Conservation (phyloP, 176 grass and related monocot species). For the Alloteropsis semialata region DNA sequence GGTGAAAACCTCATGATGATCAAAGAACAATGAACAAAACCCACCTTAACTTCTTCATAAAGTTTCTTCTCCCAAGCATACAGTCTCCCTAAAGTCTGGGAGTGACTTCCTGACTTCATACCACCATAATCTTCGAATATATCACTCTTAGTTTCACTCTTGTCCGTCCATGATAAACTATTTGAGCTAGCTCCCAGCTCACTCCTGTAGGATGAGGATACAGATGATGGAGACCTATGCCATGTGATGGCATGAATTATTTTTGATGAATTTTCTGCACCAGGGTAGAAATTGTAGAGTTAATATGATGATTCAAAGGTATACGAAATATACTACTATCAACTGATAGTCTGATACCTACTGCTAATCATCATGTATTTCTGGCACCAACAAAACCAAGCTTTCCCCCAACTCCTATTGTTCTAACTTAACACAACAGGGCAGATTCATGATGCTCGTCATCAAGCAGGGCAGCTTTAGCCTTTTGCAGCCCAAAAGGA, state of each 20-base stretch:
- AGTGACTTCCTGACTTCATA: conserved; percentile 91
- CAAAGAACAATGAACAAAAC: neutral
- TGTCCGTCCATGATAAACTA: conserved; percentile 72
- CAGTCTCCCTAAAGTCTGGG: conserved; percentile 81
- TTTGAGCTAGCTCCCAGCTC: conserved; percentile 61
- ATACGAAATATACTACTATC: neutral
- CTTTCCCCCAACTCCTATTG: neutral
- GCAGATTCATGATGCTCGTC: conserved; percentile 30
- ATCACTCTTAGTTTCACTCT: conserved; percentile 70
- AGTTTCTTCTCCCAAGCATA: conserved; percentile 99
- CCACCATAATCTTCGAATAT: conserved; percentile 69
- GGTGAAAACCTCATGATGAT: neutral
- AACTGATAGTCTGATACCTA: neutral
- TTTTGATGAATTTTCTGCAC: conserved; percentile 84
- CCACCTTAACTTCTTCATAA: conserved; percentile 96
- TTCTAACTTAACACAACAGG: conserved; percentile 28
- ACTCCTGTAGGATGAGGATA: conserved; percentile 70
- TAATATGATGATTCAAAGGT: neutral
- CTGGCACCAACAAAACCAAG: conserved; percentile 1
- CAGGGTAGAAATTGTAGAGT: conserved; percentile 2
- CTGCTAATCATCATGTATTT: neutral
- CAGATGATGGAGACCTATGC: conserved; percentile 80
- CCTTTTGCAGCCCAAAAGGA: conserved; percentile 40
- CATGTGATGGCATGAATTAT: conserved; percentile 85
- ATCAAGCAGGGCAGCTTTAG: conserved; percentile 41